phyloP scores from a whole-genome alignment of 176 grass and related monocot species.

The Chloris gayana region DNA sequence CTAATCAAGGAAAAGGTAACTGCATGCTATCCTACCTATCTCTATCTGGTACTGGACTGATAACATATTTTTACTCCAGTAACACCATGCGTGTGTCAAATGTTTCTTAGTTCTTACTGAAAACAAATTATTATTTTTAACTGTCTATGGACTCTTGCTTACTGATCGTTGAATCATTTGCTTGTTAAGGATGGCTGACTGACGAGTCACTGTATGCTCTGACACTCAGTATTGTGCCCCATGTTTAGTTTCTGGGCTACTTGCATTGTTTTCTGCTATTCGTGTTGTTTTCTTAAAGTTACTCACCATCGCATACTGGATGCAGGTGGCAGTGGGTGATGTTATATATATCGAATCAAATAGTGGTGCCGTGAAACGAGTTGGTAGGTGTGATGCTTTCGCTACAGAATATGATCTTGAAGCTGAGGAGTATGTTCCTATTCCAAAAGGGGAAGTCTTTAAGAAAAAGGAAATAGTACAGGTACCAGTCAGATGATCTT shows the following conservation, averaged over 20 bases:
- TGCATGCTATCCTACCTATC: neutral
- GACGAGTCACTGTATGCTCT: neutral
- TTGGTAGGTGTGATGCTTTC: slow-evolving; percentile 99
- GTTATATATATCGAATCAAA: slow-evolving; percentile 99
- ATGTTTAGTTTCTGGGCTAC: slow-evolving; percentile 16
- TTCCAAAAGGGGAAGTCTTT: slow-evolving; percentile 96
- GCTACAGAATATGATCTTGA: slow-evolving; percentile 98
- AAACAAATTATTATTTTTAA: slow-evolving; percentile 7
- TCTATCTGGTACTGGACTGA: neutral
- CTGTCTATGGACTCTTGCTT: neutral
- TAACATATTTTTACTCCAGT: slow-evolving; percentile 23
- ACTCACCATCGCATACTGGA: slow-evolving; percentile 22
- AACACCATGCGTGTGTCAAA: neutral
- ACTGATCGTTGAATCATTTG: neutral
- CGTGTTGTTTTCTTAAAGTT: slow-evolving; percentile 20
- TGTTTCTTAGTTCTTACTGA: slow-evolving; percentile 30
- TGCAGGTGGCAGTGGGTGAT: slow-evolving; percentile 87
- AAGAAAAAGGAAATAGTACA: slow-evolving; percentile 99
- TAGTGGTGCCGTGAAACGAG: slow-evolving; percentile 98
- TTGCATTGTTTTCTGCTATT: slow-evolving; percentile 26
- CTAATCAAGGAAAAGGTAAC: slow-evolving; percentile 99
- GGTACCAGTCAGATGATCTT: slow-evolving; percentile 48
- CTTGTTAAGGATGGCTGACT: neutral
- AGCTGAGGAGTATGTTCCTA: slow-evolving; percentile 97
- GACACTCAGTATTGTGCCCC: neutral